Base-by-base conservation (phyloP, 75 land plant genomes). In the Isoetes taiwanensis region DNA sequence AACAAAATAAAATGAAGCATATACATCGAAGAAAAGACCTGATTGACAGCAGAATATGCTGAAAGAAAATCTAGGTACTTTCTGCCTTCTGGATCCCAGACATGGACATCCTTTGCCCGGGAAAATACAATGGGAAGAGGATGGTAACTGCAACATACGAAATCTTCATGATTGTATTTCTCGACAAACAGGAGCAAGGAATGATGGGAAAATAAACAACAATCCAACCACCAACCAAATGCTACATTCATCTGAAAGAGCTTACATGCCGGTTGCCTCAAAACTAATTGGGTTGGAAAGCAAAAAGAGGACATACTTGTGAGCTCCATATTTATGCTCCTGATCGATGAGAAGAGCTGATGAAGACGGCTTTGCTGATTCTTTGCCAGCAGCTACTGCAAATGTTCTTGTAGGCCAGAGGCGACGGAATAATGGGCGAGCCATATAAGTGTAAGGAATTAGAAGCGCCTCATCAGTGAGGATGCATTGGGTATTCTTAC, bases 31-130 rank as follows among this genome's bases (percentile, higher is more conserved):
- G n/a, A n/a, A n/a, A n/a, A 14, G 56, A 89, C 99, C 86, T 94
- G 99, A 71, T 89, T 94, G n/a, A 87, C 99, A 31, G 99, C 99
- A 39, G 99, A 94, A 57, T 94, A 94, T 59, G 96, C 99, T 17
- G 99, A 80, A 1, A 94, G 83, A 29, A 94, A 94, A 73, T 94
- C 99, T 57, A 94, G 34, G 63, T 94, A 94, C 64, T 79, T 79
- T 37, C 88, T 67, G 20, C 99, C 99, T 66, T 94, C 99, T 20
- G 99, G 99, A 68, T 94, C 99, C 97, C 97, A 94, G 16, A 94
- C 68, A 32, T 65, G 43, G 4, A 77, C 76, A 43, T 81, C 97
- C 63, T 94, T 85, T 6, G 84, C 99, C 62, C 76, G 74, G 30
- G 99, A 71, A 67, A 94, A 94, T 3, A 94, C 99, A 26, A 82